Base-by-base conservation (phyloP, 495 filamentous ascomycete species). In the Trypethelium eluteriae region DNA sequence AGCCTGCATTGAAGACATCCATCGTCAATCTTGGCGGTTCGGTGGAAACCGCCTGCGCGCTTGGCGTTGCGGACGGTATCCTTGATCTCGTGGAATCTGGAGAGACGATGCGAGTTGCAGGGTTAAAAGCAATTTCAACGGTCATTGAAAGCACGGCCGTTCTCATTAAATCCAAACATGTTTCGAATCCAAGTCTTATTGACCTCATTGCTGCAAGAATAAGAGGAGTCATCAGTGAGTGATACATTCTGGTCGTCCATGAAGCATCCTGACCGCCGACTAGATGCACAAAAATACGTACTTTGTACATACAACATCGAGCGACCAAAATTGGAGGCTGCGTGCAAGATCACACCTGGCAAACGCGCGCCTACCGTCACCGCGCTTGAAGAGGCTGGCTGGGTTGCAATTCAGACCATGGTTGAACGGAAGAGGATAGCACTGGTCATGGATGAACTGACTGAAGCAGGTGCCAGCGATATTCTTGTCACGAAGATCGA, bases 61-160 rank as follows among this genome's bases (percentile, higher is more conserved):
- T 98, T 66, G 95, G 94, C 59, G 92, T 97, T 44, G 94, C 94
- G 25, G 92, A 98, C 76, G 94, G 94, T 41, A 95, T 98, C 76
- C 92, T 98, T 35, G 95, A 98, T 80, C 84, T 98, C 67, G 94
- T 98, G 96, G 94, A 98, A 84, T 98, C 94, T 46, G 94, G 94
- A 62, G 93, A 97, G 74, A 98, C 94, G 11, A 98, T 98, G 94
- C 91, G 88, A 72, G 94, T 92, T 2, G 93, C 93, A 41, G 95
- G 95, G n/a, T 82, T 98, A 53, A 95, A 94, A 76, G 85, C 95
- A 68, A 96, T 98, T 73, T 92, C 92, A 68, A 98, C 94, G 2
- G 92, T 98, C 18, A 81, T 96, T 38, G 86, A 89, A 64, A 91
- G 88, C 65, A 91, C 86, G 2, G 92, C 94, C 35, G 84, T 96